Percentiles rank a stretch among this genome's conserved stretches.
phyloP scores from a whole-genome alignment of 148 eudicot species.

The Nyssa sinensis region DNA sequence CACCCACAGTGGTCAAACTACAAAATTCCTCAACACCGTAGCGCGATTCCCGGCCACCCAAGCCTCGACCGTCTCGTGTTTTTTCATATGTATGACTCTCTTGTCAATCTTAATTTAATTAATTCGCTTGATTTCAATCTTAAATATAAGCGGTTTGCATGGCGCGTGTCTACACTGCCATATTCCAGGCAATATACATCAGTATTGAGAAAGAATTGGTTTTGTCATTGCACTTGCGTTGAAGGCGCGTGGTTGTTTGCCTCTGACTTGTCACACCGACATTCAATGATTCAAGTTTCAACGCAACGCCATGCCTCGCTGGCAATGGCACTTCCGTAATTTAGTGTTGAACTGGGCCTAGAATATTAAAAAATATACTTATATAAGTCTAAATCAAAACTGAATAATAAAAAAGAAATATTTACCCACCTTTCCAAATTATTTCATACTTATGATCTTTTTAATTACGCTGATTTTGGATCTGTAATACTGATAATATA shows the following conservation, averaged over 20 bases:
- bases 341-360: not conserved
- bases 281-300: not conserved
- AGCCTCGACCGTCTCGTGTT: conserved; percentile 19
- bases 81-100: conserved; percentile 11
- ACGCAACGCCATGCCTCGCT: conserved; percentile 8
- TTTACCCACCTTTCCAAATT: too few relatives aligned
- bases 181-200: not conserved
- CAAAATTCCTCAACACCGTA: conserved; percentile 25
- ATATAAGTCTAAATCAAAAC: too few relatives aligned
- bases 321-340: not conserved
- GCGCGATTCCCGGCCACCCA: conserved; percentile 50
- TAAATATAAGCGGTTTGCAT: too few relatives aligned
- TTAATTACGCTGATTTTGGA: too few relatives aligned
- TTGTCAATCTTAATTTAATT: not conserved
- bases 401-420: too few relatives aligned
- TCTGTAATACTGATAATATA: too few relatives aligned
- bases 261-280: not conserved
- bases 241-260: not conserved
- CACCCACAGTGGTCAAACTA: conserved; percentile 11
- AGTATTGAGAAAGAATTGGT: too few relatives aligned
- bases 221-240: not conserved
- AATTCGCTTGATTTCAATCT: not conserved
- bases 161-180: not conserved
- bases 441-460: too few relatives aligned
- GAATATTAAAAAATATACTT: not conserved